Evolutionary conservation across 495 filamentous ascomycete species (phyloP).

Genomic region (Hypoxylon trugodes): DNA sequence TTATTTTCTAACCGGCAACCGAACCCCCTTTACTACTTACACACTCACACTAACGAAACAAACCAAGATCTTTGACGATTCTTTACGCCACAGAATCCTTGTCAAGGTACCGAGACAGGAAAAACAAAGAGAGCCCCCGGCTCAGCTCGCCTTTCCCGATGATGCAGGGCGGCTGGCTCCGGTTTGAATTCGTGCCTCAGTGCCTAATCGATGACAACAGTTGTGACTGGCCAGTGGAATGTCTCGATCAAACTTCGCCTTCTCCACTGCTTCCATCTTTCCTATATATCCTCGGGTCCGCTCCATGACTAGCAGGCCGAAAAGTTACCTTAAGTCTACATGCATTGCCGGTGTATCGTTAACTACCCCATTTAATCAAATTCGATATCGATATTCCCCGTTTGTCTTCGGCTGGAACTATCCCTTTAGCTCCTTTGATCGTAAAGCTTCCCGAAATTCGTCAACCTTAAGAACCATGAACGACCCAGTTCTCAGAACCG

Average conservation of each 20-base stretch:
- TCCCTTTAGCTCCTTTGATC: constrained; percentile 31
- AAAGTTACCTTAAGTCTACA: constrained; percentile 35
- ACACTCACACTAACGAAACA: no score
- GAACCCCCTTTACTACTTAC: neutral
- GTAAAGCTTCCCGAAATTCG: constrained; percentile 25
- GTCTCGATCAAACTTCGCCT: constrained; percentile 42
- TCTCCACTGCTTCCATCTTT: constrained; percentile 42
- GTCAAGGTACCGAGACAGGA: constrained; percentile 34
- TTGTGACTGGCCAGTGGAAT: constrained; percentile 45
- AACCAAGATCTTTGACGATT: constrained; percentile 29
- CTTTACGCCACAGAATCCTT: constrained; percentile 34
- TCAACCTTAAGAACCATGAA: constrained; percentile 58
- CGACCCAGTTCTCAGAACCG: constrained; percentile 57
- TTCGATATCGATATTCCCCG: constrained; percentile 38
- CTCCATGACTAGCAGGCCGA: constrained; percentile 42
- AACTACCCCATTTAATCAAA: constrained; percentile 47
- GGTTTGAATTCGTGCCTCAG: constrained; percentile 50
- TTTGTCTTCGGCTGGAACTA: constrained; percentile 39
- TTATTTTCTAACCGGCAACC: constrained; percentile 1
- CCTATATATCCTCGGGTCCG: constrained; percentile 51
- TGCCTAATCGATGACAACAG: constrained; percentile 40
- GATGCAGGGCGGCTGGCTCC: constrained; percentile 46
- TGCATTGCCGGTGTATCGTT: constrained; percentile 42
- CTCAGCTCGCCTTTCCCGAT: constrained; percentile 42
- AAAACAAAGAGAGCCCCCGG: constrained; percentile 19